These are phyloP conservation scores for Pichia paraexigua DNA, from an alignment of 805 yeast genomes.

Conservation along the genomic window DNA sequence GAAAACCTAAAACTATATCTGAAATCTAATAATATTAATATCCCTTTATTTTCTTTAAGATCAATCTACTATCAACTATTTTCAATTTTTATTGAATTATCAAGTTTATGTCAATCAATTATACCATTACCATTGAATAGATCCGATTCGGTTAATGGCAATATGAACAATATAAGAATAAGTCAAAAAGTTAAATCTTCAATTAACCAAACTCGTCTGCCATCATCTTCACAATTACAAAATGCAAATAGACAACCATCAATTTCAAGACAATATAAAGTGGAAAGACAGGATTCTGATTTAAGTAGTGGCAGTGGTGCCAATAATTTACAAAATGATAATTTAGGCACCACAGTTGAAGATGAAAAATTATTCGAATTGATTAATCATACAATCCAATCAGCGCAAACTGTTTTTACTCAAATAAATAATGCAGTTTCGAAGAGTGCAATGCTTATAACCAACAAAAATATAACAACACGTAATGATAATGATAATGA, in stretches of 20 bases:
- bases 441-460: constrained; percentile 50
- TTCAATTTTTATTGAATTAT: constrained; percentile 24
- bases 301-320: neutral
- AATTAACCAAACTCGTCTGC: neutral
- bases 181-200: neutral
- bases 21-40: neutral
- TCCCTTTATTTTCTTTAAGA: constrained; percentile 15
- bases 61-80: constrained; percentile 21
- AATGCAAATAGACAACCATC: neutral
- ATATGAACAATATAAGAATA: neutral
- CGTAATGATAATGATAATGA: neutral
- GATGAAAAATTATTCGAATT: constrained; percentile 25
- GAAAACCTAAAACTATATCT: constrained; percentile 13
- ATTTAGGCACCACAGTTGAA: constrained; percentile 11
- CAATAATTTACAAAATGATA: neutral
- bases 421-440: constrained; percentile 64
- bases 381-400: constrained; percentile 25
- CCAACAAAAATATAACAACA: constrained; percentile 22
- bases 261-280: neutral
- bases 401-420: constrained; percentile 71
- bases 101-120: constrained; percentile 19
- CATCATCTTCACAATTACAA: constrained; percentile 1
- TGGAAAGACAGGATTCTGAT: neutral
- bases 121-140: constrained; percentile 20
- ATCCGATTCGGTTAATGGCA: neutral